Conservation (phyloP, 352 stramenopile genomes). For the Aphanomyces invadans region DNA sequence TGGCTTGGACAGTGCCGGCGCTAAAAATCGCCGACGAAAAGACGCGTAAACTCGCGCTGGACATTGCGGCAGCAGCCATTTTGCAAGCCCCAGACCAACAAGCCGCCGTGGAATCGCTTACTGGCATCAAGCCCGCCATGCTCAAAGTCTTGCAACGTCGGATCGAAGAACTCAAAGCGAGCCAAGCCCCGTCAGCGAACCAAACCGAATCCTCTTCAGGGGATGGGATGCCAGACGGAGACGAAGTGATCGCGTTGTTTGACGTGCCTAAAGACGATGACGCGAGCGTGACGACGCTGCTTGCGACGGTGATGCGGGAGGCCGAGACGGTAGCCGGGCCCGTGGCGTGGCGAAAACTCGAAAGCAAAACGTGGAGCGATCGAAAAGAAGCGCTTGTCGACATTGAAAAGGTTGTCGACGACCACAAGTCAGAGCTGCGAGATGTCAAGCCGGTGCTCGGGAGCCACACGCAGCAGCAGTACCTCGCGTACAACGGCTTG, state of each 20-base stretch:
- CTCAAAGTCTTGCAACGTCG: constrained; percentile 62
- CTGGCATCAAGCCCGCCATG: constrained; percentile 63
- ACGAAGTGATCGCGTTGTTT: constrained; percentile 31
- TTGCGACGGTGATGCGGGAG: constrained; percentile 35
- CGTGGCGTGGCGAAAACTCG: constrained; percentile 65
- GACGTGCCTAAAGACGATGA: constrained; percentile 47
- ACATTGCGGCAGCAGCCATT: constrained; percentile 47
- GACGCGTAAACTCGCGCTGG: constrained; percentile 54
- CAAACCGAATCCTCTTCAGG: constrained; percentile 30
- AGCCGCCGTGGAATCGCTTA: constrained; percentile 37
- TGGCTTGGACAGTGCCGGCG: constrained; percentile 62
- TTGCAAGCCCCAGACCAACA: constrained; percentile 37
- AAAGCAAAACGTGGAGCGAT: constrained; percentile 79
- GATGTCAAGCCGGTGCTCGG: constrained; percentile 52
- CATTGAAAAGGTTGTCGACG: constrained; percentile 55
- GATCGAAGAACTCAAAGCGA: constrained; percentile 50
- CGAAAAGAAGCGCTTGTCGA: constrained; percentile 72
- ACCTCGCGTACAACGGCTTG: constrained; percentile 52
- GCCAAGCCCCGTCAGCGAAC: constrained; percentile 28
- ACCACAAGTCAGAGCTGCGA: constrained; percentile 61
- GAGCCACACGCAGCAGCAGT: constrained; percentile 53
- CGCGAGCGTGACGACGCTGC: constrained; percentile 32
- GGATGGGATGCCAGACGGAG: constrained; percentile 32
- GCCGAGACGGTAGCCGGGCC: constrained; percentile 50
- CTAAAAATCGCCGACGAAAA: constrained; percentile 73